Conservation (phyloP, 148 eudicot species). For the Rhododendron kiyosumense region DNA sequence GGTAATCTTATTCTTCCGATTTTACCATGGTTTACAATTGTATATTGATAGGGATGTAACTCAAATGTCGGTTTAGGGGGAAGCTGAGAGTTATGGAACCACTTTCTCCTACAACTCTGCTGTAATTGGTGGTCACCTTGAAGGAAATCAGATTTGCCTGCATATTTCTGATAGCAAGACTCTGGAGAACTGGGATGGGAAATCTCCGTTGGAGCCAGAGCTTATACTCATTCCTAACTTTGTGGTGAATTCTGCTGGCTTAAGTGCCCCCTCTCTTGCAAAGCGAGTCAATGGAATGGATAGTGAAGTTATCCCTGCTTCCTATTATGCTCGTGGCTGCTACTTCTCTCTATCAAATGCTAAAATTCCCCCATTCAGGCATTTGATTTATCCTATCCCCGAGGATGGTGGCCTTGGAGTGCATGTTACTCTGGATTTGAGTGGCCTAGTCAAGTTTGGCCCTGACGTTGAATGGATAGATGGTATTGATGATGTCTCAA, state of each 20-base stretch:
- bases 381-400: conserved; percentile 91
- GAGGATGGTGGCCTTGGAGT: conserved; percentile 97
- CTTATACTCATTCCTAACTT: conserved; percentile 63
- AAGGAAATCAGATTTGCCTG: conserved; percentile 48
- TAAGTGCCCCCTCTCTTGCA: conserved; percentile 68
- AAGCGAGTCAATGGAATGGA: conserved; percentile 52
- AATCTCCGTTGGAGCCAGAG: conserved; percentile 45
- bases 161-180: conserved; percentile 55
- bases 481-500: conserved; percentile 45
- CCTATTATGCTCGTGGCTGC: conserved; percentile 83
- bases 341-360: conserved; percentile 66
- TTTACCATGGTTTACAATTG: conserved; percentile 26
- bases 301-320: conserved; percentile 31
- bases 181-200: conserved; percentile 34
- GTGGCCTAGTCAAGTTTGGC: conserved; percentile 86
- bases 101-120: conserved; percentile 76
- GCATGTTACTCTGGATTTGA: conserved; percentile 83
- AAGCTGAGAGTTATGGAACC: conserved; percentile 80
- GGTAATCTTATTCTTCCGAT: conserved; percentile 5
- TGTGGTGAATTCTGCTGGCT: conserved; percentile 78
- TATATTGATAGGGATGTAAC: conserved; percentile 57
- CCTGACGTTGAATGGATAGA: conserved; percentile 95
- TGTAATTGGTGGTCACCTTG: conserved; percentile 64
- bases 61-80: conserved; percentile 74
- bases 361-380: conserved; percentile 57